Conservation (phyloP, 768 basidiomycete species). For the Calocybe gangraenosa region DNA sequence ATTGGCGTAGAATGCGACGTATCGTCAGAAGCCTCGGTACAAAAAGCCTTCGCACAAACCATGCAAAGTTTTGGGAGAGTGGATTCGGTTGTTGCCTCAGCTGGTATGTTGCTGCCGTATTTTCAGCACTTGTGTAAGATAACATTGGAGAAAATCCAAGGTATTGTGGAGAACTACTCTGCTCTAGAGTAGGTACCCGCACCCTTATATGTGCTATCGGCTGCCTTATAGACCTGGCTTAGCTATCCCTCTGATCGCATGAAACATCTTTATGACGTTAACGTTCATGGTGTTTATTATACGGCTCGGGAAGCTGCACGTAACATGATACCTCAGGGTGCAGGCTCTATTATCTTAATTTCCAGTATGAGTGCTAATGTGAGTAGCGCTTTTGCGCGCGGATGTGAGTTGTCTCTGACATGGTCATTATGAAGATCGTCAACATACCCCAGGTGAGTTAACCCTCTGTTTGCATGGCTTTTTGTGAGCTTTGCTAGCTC, state of each 20-base stretch:
- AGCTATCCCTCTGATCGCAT: slow-evolving; percentile 87
- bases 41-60: slow-evolving; percentile 63
- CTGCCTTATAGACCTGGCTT: slow-evolving; percentile 6
- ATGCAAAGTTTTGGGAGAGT: slow-evolving; percentile 65
- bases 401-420: neutral
- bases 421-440: slow-evolving; percentile 50
- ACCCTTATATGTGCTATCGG: too few species aligned
- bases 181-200: slow-evolving; percentile 69
- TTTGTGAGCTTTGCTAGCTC: slow-evolving; percentile 34
- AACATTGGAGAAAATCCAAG: too few species aligned
- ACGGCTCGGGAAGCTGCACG: slow-evolving; percentile 96
- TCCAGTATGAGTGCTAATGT: slow-evolving; percentile 91
- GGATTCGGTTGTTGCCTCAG: slow-evolving; percentile 84
- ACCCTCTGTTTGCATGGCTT: neutral
- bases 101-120: too few species aligned
- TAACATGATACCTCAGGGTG: slow-evolving; percentile 79
- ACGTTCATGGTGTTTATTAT: slow-evolving; percentile 91
- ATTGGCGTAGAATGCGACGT: slow-evolving; percentile 87
- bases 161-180: slow-evolving; percentile 84
- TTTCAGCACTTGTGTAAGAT: too few species aligned
- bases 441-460: slow-evolving; percentile 76
- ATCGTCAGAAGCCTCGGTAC: slow-evolving; percentile 73
- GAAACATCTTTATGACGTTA: slow-evolving; percentile 83
- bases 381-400: slow-evolving; percentile 22
- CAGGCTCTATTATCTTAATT: slow-evolving; percentile 81